These are phyloP conservation scores for Colletotrichum lindemuthianum DNA, from an alignment of 2,329 filamentous ascomycete species.

Conservation along the genomic window DNA sequence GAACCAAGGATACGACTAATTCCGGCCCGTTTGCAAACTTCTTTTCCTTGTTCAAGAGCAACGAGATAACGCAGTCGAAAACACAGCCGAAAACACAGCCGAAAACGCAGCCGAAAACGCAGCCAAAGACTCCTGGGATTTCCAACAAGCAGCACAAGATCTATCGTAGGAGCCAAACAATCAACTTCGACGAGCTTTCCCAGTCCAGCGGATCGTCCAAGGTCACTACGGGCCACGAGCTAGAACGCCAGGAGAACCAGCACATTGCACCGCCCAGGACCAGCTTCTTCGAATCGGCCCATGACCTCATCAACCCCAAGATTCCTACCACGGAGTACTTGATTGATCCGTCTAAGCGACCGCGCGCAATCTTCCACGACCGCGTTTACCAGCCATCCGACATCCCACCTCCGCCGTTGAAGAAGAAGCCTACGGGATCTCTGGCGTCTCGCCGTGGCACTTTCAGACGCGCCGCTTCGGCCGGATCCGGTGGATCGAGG, in stretches of 20 bases:
- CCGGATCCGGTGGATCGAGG: conserved; percentile 28
- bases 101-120: conserved; percentile 47
- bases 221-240: conserved; percentile 62
- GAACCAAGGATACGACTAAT: conserved; percentile 41
- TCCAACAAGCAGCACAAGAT: conserved; percentile 74
- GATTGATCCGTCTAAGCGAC: conserved; percentile 81
- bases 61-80: conserved; percentile 46
- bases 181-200: conserved; percentile 57
- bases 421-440: conserved; percentile 57
- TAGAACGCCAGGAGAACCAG: conserved; percentile 53
- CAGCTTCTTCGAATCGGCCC: conserved; percentile 93
- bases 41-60: conserved; percentile 78
- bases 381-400: conserved; percentile 93
- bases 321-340: conserved; percentile 84
- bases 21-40: conserved; percentile 69
- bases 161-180: conserved; percentile 81
- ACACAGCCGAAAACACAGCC: background rate
- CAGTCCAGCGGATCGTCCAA: conserved; percentile 46
- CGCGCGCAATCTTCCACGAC: conserved; percentile 95
- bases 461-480: conserved; percentile 37
- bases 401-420: conserved; percentile 83
- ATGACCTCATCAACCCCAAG: conserved; percentile 90
- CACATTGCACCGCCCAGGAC: conserved; percentile 84
- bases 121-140: conserved; percentile 55
- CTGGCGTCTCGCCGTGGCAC: conserved; percentile 47